Evolutionary conservation across 345 rosid species (phyloP).

Genomic region (Ailanthus altissimus): DNA sequence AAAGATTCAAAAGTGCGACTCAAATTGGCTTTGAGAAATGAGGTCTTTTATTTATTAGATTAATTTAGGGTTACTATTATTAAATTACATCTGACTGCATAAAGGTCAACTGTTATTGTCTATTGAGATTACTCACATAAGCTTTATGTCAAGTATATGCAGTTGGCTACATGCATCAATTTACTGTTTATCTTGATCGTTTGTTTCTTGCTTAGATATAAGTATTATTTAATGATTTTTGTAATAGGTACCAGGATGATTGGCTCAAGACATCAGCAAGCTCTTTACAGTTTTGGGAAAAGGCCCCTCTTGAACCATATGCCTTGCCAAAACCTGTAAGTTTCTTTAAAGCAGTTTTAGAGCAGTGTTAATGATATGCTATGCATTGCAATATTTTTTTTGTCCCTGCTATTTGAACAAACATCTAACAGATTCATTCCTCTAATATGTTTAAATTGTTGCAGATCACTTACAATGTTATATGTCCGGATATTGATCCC

Average conservation of each 20-base stretch:
- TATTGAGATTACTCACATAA: background rate
- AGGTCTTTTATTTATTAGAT: background rate
- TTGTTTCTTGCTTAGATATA: background rate
- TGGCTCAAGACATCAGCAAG: conserved; percentile 91
- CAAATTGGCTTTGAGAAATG: background rate
- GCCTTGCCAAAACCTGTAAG: conserved; percentile 84
- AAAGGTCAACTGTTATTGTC: background rate
- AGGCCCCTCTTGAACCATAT: conserved; percentile 97
- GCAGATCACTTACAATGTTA: conserved; percentile 80
- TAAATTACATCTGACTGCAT: background rate
- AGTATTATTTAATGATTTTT: conserved; percentile 21
- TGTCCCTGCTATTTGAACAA: background rate
- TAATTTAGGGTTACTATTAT: background rate
- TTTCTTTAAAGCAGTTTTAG: conserved; percentile 15
- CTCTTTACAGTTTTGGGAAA: conserved; percentile 91
- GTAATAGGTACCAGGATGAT: conserved; percentile 92
- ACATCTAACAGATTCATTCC: conserved; percentile 13
- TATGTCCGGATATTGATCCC: conserved; percentile 97
- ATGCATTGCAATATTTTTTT: background rate
- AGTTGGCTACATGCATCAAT: background rate
- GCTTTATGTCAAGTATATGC: background rate
- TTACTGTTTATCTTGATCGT: background rate
- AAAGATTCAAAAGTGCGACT: background rate
- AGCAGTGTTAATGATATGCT: background rate
- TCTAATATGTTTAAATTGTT: conserved; percentile 26